Percentiles rank a stretch among this genome's conserved stretches.
Conservation (phyloP, 2,329 filamentous ascomycete genomes). For the Calonectria hongkongensis region DNA sequence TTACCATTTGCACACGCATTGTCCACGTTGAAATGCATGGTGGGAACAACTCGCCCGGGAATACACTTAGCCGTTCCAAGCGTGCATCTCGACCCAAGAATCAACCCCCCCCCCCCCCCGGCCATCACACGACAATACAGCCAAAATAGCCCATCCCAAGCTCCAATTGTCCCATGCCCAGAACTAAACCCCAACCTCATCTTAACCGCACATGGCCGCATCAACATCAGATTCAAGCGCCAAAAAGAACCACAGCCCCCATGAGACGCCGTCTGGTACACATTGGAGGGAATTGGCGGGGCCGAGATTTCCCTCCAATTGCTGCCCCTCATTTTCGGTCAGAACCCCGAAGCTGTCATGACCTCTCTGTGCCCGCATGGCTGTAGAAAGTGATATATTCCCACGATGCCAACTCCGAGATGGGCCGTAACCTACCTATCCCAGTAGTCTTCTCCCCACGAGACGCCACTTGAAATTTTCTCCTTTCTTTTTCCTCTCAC, state of each 20-base stretch:
- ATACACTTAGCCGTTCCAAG: neutral
- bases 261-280: slow-evolving; percentile 33
- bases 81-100: slow-evolving; percentile 8
- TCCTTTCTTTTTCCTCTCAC: slow-evolving; percentile 26
- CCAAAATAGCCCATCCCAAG: slow-evolving; percentile 22
- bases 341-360: slow-evolving; percentile 52
- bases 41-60: slow-evolving; percentile 3
- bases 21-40: neutral
- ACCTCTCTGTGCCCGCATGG: slow-evolving; percentile 31
- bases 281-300: slow-evolving; percentile 51
- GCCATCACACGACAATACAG: slow-evolving; percentile 17
- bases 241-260: slow-evolving; percentile 44
- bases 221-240: slow-evolving; percentile 44
- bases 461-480: slow-evolving; percentile 20
- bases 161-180: slow-evolving; percentile 23
- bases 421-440: slow-evolving; percentile 29
- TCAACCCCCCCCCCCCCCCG: slow-evolving; percentile 9
- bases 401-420: slow-evolving; percentile 35
- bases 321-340: slow-evolving; percentile 48
- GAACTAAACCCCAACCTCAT: slow-evolving; percentile 11
- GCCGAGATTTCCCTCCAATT: slow-evolving; percentile 56
- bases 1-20: neutral
- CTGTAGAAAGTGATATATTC: slow-evolving; percentile 39
- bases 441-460: slow-evolving; percentile 3
- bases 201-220: slow-evolving; percentile 41